Base-by-base conservation (phyloP, 1,139 yeast genomes). In the Pichia sp. region DNA sequence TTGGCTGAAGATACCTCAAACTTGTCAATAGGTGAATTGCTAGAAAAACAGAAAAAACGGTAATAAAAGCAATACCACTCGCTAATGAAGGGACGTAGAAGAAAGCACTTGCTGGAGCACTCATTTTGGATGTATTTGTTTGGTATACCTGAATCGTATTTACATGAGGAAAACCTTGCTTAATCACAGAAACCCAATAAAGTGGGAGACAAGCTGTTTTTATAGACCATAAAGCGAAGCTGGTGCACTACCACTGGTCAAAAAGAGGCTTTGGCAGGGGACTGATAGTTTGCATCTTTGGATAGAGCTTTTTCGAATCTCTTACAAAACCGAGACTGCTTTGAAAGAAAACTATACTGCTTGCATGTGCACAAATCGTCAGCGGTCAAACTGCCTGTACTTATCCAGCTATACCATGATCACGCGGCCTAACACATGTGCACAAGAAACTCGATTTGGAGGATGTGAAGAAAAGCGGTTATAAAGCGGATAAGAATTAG, bases 1-100 rank as follows among this genome's bases (percentile, higher is more conserved):
- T 30, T 28, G 29, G 19, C 25, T 34, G 37, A 23, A 18, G 30
- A 10, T 6, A 8, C 6, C 12, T 10, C 20, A 29, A 13, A 29
- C 14, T 20, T 13, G 13, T 18, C 10, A 12, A 8, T 3, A n/a
- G 10, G 10, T 12, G 27, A 12, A 22, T 11, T 4, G 13, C 15
- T 3, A 16, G 12, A 22, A 15, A 29, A 11, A 20, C 13, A 10
- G n/a, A 7, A 29, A 29, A 29, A 9, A 29, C 22, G 10, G 14
- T 24, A 16, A 29, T 9, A 20, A 15, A 29, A 6, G 24, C 7
- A 9, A 20, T 19, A 19, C 31, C 31, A 10, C 24, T 15, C 11
- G 31, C 31, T 6, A 29, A 10, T n/a, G 31, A 13, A 9, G 31
- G 31, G 14, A n/a, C 13, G n/a, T 16, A 18, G 17, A 13, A 8